A percentile compares a stretch with the other conserved stretches of the same genome.
Conservation (phyloP, 2,329 filamentous ascomycete genomes). For the Colletotrichum limetticola region DNA sequence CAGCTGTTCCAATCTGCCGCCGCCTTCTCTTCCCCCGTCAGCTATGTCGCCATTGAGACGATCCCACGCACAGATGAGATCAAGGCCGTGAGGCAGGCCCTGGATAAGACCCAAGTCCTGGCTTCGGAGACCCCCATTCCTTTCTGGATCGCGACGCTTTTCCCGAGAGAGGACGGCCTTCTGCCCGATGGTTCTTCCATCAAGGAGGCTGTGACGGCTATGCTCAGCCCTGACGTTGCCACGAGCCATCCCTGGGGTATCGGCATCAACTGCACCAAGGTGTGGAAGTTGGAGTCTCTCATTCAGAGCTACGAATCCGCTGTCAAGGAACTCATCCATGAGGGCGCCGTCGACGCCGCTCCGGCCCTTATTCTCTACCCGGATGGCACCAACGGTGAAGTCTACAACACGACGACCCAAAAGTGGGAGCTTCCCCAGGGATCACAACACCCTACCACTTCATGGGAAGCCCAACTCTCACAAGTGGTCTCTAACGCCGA, state of each 20-base stretch:
- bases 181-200: slow-evolving; percentile 67
- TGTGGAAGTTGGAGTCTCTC: slow-evolving; percentile 68
- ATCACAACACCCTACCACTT: slow-evolving; percentile 36
- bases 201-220: slow-evolving; percentile 46
- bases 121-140: slow-evolving; percentile 45
- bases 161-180: slow-evolving; percentile 61
- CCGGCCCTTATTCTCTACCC: slow-evolving; percentile 73
- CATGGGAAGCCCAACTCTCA: slow-evolving; percentile 60
- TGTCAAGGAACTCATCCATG: slow-evolving; percentile 49
- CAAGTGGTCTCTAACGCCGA: slow-evolving; percentile 51
- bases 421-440: slow-evolving; percentile 63
- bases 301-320: slow-evolving; percentile 65
- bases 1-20: slow-evolving; percentile 57
- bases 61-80: slow-evolving; percentile 73
- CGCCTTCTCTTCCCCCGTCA: slow-evolving; percentile 52
- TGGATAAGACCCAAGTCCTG: slow-evolving; percentile 41
- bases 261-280: slow-evolving; percentile 76
- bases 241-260: slow-evolving; percentile 65
- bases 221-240: slow-evolving; percentile 46
- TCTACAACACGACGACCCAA: slow-evolving; percentile 73
- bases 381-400: slow-evolving; percentile 75
- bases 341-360: slow-evolving; percentile 49
- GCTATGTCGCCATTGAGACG: slow-evolving; percentile 73
- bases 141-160: slow-evolving; percentile 74
- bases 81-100: slow-evolving; percentile 61